These are phyloP conservation scores for Candida gigantensis DNA, from an alignment of 1,139 yeast genomes.

Conservation along the genomic window DNA sequence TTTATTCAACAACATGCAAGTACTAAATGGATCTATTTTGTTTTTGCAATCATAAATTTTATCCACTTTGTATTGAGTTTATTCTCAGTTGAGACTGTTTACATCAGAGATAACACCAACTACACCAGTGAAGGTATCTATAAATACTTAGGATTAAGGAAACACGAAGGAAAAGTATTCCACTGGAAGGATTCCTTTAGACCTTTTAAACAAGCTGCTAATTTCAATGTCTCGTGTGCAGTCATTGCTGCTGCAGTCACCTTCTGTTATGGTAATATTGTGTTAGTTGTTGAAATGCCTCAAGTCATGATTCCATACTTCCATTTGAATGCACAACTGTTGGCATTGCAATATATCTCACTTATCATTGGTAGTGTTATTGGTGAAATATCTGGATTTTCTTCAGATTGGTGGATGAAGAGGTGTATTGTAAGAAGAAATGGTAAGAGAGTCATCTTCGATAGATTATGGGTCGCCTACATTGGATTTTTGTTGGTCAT, in stretches of 20 bases:
- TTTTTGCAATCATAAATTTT: slow-evolving; percentile 19
- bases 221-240: slow-evolving; percentile 16
- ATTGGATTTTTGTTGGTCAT: slow-evolving; percentile 22
- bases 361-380: slow-evolving; percentile 24
- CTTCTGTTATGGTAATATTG: slow-evolving; percentile 25
- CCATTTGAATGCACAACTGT: slow-evolving; percentile 21
- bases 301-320: slow-evolving; percentile 23
- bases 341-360: slow-evolving; percentile 25
- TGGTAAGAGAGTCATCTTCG: slow-evolving; percentile 19
- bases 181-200: slow-evolving; percentile 11
- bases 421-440: slow-evolving; percentile 15
- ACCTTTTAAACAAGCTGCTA: slow-evolving; percentile 17
- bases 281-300: slow-evolving; percentile 26
- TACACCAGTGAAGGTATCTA: slow-evolving; percentile 1
- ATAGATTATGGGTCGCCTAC: slow-evolving; percentile 24
- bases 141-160: slow-evolving; percentile 12
- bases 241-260: slow-evolving; percentile 22
- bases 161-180: slow-evolving; percentile 9
- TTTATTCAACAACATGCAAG: slow-evolving; percentile 17
- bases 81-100: slow-evolving; percentile 17
- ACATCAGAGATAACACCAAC: slow-evolving; percentile 9
- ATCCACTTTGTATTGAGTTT: slow-evolving; percentile 14
- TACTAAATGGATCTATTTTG: slow-evolving; percentile 17
- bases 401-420: slow-evolving; percentile 28
- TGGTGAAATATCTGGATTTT: slow-evolving; percentile 28